Evolutionary conservation across 1,139 yeast genomes (phyloP).

Genomic region (Debaryomyces subglobosus): DNA sequence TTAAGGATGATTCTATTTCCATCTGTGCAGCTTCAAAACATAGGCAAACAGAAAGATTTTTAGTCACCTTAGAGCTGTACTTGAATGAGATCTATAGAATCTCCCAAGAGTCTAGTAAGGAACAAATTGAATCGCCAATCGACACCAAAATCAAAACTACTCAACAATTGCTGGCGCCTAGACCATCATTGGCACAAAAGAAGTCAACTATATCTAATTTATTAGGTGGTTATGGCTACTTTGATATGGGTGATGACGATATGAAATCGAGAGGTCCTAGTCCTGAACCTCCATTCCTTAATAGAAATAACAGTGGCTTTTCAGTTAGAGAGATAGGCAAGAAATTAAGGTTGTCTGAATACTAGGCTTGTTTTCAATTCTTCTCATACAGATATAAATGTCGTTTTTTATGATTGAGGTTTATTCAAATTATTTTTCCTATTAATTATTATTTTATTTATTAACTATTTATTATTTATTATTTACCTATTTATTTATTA

Average conservation of each 20-base stretch:
- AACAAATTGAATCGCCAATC: conserved; percentile 18
- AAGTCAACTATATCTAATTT: conserved; percentile 44
- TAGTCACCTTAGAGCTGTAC: conserved; percentile 72
- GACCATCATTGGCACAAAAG: conserved; percentile 13
- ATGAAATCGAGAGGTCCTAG: conserved; percentile 70
- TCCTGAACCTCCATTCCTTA: conserved; percentile 65
- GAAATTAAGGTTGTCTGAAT: conserved; percentile 73
- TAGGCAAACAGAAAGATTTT: conserved; percentile 82
- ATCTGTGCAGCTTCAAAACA: conserved; percentile 90
- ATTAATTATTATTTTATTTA: conserved; percentile 9
- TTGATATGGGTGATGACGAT: conserved; percentile 71
- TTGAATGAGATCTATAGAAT: conserved; percentile 64
- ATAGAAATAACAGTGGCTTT: conserved; percentile 48
- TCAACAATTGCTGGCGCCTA: conserved; percentile 1
- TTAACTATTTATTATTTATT: conserved; percentile 6
- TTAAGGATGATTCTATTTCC: conserved; percentile 81
- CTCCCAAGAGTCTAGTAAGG: conserved; percentile 45
- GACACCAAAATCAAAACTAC: conserved; percentile 20
- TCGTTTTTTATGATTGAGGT: neutral
- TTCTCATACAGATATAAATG: neutral
- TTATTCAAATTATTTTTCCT: conserved; percentile 6
- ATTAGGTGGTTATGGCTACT: conserved; percentile 81
- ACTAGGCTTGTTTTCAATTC: conserved; percentile 33
- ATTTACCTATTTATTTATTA: neutral
- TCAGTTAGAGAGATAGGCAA: conserved; percentile 69